phyloP scores from a whole-genome alignment of 805 yeast genomes.

The Saccharomycopsis oosterbeekiorum region DNA sequence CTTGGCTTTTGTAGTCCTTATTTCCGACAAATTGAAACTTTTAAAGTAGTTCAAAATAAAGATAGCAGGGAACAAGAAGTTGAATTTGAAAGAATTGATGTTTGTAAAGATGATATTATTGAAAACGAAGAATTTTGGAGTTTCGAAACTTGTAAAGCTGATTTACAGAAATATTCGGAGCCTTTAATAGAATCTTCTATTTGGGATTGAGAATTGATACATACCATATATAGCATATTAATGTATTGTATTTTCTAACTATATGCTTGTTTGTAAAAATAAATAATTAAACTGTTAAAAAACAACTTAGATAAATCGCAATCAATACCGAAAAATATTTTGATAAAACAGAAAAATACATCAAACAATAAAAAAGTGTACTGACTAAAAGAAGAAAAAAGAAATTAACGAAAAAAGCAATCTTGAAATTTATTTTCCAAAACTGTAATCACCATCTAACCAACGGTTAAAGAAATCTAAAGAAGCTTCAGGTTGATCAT shows the following conservation, averaged over 20 bases:
- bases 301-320: not conserved
- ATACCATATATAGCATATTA: no score
- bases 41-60: not conserved
- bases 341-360: not conserved
- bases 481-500: conserved; percentile 70
- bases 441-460: conserved; percentile 41
- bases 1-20: not conserved
- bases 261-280: no score
- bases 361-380: not conserved
- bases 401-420: not conserved
- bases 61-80: not conserved
- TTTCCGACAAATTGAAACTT: not conserved
- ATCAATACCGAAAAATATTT: not conserved
- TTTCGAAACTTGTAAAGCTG: not conserved
- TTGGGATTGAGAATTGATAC: not conserved
- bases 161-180: not conserved
- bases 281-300: no score
- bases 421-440: conserved; percentile 5
- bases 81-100: not conserved
- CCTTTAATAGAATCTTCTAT: not conserved
- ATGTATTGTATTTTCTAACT: no score
- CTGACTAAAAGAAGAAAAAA: not conserved
- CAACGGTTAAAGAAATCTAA: conserved; percentile 66
- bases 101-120: not conserved
- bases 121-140: not conserved